A percentile compares a stretch with the other conserved stretches of the same genome.
Conservation (phyloP, 805 yeast species). For the Starmera dryadoides region DNA sequence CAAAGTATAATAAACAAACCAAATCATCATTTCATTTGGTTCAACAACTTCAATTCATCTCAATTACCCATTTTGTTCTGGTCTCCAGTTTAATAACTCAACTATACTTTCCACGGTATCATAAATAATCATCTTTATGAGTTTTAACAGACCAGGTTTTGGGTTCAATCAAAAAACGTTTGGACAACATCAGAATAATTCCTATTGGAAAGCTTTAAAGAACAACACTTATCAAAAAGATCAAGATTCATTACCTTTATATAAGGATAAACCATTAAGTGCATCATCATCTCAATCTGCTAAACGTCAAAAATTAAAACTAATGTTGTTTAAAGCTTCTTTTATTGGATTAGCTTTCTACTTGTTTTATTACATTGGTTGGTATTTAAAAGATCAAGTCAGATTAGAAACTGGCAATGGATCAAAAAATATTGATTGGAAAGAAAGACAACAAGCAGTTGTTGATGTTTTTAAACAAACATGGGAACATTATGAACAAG, state of each 20-base stretch:
- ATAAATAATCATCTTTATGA: too few relatives aligned
- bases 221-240: constrained; percentile 3
- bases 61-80: too few relatives aligned
- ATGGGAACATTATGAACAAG: constrained; percentile 66
- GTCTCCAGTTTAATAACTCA: too few relatives aligned
- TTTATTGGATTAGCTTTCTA: constrained; percentile 35
- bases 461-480: constrained; percentile 62
- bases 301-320: constrained; percentile 15
- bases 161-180: background rate
- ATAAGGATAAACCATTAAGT: constrained; percentile 43
- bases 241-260: constrained; percentile 31
- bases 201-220: constrained; percentile 15
- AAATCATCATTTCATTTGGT: too few relatives aligned
- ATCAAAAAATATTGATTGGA: constrained; percentile 30
- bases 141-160: background rate
- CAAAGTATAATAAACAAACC: too few relatives aligned
- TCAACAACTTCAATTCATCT: too few relatives aligned
- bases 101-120: too few relatives aligned
- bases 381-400: constrained; percentile 12
- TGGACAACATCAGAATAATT: background rate
- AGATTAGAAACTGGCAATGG: constrained; percentile 4
- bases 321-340: constrained; percentile 37
- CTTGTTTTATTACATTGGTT: constrained; percentile 26
- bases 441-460: constrained; percentile 45
- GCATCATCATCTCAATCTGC: constrained; percentile 8